Conservation (phyloP, 2,329 filamentous ascomycete genomes). For the Incumbomyces lentus region DNA sequence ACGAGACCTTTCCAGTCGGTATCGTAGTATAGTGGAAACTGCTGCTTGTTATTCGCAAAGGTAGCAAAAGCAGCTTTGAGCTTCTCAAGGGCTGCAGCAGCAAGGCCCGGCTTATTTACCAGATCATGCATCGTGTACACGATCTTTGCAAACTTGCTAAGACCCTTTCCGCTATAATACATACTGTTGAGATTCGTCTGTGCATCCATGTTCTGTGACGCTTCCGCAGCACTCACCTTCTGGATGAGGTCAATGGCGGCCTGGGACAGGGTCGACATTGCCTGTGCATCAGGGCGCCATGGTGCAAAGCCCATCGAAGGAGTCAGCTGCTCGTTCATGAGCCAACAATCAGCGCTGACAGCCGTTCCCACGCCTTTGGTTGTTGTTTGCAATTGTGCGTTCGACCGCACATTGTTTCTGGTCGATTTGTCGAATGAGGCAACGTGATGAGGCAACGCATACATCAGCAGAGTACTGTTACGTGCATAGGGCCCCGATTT, state of each 20-base stretch:
- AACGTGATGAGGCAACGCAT: slow-evolving; percentile 76
- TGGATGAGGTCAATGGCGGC: slow-evolving; percentile 51
- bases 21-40: slow-evolving; percentile 49
- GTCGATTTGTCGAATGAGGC: slow-evolving; percentile 58
- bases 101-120: slow-evolving; percentile 47
- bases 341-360: slow-evolving; percentile 64
- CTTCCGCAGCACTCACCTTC: slow-evolving; percentile 57
- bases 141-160: slow-evolving; percentile 66
- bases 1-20: slow-evolving; percentile 67
- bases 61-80: slow-evolving; percentile 57
- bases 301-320: slow-evolving; percentile 66
- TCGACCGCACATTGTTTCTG: slow-evolving; percentile 34
- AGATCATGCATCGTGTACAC: slow-evolving; percentile 57
- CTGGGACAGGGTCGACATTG: slow-evolving; percentile 28
- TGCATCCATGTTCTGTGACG: slow-evolving; percentile 62
- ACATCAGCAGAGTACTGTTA: slow-evolving; percentile 61
- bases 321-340: slow-evolving; percentile 69
- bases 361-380: slow-evolving; percentile 75
- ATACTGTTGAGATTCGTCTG: slow-evolving; percentile 73
- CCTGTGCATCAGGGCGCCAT: slow-evolving; percentile 48
- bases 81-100: slow-evolving; percentile 47
- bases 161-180: slow-evolving; percentile 83
- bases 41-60: slow-evolving; percentile 59
- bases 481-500: slow-evolving; percentile 54
- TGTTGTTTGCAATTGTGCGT: slow-evolving; percentile 60